These are phyloP conservation scores for Aureobasidium mangrovei DNA, from an alignment of 2,329 filamentous ascomycete genomes.

Conservation along the genomic window DNA sequence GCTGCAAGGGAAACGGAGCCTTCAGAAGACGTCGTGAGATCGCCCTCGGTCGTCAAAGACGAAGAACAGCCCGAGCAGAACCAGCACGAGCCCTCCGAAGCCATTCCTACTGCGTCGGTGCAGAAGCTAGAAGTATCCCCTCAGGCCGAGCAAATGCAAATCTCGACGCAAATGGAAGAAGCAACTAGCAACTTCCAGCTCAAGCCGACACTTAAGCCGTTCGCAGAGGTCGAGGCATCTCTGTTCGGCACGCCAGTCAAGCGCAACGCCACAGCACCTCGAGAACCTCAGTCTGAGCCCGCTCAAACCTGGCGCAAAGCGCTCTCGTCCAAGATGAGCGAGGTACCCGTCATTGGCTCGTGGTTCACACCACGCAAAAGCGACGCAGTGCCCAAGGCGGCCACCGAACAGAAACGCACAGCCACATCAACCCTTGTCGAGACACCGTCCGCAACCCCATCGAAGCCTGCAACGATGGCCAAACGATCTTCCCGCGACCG, in stretches of 20 bases:
- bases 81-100: not conserved
- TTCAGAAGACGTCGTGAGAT: no score
- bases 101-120: not conserved
- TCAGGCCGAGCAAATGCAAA: not conserved
- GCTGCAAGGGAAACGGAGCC: no score
- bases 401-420: not conserved
- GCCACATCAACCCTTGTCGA: not conserved
- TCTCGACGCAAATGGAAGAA: not conserved
- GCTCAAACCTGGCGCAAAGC: conserved; percentile 19
- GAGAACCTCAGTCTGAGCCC: conserved; percentile 3
- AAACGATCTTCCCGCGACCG: not conserved
- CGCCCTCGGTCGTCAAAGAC: not conserved
- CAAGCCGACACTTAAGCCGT: conserved; percentile 5
- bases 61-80: not conserved
- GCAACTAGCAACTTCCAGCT: not conserved
- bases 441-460: not conserved
- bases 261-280: not conserved
- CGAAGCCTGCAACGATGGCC: not conserved
- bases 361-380: conserved; percentile 29
- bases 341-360: conserved; percentile 27
- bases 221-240: conserved; percentile 7
- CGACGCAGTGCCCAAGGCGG: not conserved
- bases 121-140: not conserved
- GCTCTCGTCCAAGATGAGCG: conserved; percentile 22
- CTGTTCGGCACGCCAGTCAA: conserved; percentile 4